Evolutionary conservation across 2,329 filamentous ascomycete species (phyloP), one percentile per base, ranked within the genome.

Genomic region (Raffaelea arxii): DNA sequence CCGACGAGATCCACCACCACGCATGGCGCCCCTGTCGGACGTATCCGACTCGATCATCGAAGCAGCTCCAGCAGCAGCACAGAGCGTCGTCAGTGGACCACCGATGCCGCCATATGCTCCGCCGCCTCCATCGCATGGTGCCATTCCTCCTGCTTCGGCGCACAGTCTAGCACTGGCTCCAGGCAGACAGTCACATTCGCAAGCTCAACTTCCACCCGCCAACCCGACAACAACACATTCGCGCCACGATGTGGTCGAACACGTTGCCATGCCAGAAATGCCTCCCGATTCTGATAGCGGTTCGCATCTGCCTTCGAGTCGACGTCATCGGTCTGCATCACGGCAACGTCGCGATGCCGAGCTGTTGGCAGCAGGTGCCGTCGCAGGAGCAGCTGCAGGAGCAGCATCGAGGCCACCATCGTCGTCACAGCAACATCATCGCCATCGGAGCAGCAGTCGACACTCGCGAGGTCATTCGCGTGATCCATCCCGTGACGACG

Each of bases 221-320:
- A 47, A 49, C 14, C 42, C 41, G n/a, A 39, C 39, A 14, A 43
- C 42, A 7, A 42, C 40, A 3, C 12, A 21, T 4, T 49, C 52
- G 6, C 63, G 67, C 40, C 65, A 65, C 18, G 64, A 66, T 19
- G 51, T n/a, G n/a, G n/a, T 62, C 18, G 53, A 58, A 3, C 60
- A 61, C 1, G 59, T 63, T 1, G 43, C 65, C 0, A 80, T 80
- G 75, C 77, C 77, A 4, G 49, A 66, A 1, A 75, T 76, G 65
- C 76, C 77, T 0, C 53, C 63, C 7, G 75, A 79, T 21, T 71
- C 71, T 2, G 68, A 62, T 21, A 69, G 62, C 49, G 71, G 73
- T 35, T 62, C 64, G 3, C 66, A 69, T 50, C 50, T 62, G 39
- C 72, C 71, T 12, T 56, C 63, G 4, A 61, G 60, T n/a, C 63